Evolutionary conservation across 768 basidiomycete genomes (phyloP).

Genomic region (Tulasnella sp.): DNA sequence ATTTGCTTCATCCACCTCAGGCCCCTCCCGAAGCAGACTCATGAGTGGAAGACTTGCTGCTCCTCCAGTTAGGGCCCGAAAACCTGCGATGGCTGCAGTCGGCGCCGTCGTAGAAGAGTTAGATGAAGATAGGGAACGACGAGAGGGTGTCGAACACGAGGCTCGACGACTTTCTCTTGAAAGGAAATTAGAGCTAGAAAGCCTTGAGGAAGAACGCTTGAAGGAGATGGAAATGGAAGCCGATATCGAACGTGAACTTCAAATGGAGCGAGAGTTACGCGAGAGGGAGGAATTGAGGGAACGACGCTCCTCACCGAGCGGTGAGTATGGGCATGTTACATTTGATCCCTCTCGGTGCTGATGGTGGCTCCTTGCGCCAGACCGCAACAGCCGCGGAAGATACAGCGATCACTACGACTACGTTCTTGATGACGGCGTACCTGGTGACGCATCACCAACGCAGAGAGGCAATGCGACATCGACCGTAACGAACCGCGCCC

Average conservation of each 20-base stretch:
- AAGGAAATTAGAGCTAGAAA: conserved; percentile 16
- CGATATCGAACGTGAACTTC: conserved; percentile 13
- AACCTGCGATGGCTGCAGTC: background rate
- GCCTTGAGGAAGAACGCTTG: conserved; percentile 10
- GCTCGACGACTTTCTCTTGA: background rate
- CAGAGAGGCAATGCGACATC: conserved; percentile 5
- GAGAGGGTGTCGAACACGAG: conserved; percentile 1
- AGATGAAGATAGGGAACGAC: background rate
- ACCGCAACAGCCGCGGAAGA: conserved; percentile 11
- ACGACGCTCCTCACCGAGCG: background rate
- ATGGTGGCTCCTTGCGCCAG: background rate
- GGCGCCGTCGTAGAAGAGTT: conserved; percentile 7
- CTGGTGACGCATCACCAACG: conserved; percentile 16
- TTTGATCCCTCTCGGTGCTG: background rate
- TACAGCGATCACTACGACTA: background rate
- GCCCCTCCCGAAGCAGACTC: background rate
- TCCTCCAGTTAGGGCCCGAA: background rate
- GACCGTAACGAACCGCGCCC: background rate
- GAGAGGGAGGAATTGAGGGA: conserved; percentile 4
- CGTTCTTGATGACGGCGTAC: background rate
- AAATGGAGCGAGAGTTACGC: conserved; percentile 7
- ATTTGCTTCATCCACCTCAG: background rate
- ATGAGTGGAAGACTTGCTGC: conserved; percentile 15
- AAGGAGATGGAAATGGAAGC: conserved; percentile 10
- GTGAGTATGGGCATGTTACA: background rate